phyloP scores from a whole-genome alignment of 176 grass and related monocot species.

The Phyllostachys edulis region DNA sequence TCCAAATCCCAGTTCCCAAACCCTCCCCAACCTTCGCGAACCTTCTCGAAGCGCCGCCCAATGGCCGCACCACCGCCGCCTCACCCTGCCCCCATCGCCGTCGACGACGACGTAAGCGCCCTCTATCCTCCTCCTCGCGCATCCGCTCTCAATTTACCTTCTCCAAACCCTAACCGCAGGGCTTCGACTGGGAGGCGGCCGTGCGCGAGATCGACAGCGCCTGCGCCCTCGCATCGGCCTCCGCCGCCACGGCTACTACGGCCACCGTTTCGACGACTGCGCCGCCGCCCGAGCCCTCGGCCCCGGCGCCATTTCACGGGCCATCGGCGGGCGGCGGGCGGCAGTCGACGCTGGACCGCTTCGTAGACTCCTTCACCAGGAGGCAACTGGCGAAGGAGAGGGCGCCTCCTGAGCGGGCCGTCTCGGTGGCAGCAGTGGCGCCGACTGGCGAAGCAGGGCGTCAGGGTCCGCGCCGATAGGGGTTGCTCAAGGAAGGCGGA shows the following conservation, averaged over 20 bases:
- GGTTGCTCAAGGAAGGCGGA: conserved; percentile 4
- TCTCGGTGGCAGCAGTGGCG: neutral
- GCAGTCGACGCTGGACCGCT: conserved; percentile 76
- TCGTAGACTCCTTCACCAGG: conserved; percentile 52
- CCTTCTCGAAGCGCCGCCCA: conserved; percentile 10
- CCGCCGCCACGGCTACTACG: neutral
- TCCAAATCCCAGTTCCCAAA: neutral
- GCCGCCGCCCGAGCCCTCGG: neutral
- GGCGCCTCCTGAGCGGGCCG: neutral
- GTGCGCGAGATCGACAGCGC: conserved; percentile 58
- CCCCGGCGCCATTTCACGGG: neutral
- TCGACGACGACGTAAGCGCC: conserved; percentile 54
- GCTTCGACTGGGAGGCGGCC: conserved; percentile 85
- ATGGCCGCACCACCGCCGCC: conserved; percentile 32
- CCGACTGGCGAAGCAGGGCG: neutral
- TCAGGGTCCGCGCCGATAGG: neutral
- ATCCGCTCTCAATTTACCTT: conserved; percentile 13
- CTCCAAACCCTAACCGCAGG: conserved; percentile 53
- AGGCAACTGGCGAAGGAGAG: conserved; percentile 39
- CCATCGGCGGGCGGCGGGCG: conserved; percentile 24
- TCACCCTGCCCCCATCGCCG: neutral
- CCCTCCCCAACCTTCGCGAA: neutral
- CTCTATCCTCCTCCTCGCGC: neutral
- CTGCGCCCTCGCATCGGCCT: conserved; percentile 37
- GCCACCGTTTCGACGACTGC: neutral